Percentiles rank a stretch among this genome's conserved stretches.
phyloP scores from a whole-genome alignment of 345 rosid species.

The Boechera stricta region DNA sequence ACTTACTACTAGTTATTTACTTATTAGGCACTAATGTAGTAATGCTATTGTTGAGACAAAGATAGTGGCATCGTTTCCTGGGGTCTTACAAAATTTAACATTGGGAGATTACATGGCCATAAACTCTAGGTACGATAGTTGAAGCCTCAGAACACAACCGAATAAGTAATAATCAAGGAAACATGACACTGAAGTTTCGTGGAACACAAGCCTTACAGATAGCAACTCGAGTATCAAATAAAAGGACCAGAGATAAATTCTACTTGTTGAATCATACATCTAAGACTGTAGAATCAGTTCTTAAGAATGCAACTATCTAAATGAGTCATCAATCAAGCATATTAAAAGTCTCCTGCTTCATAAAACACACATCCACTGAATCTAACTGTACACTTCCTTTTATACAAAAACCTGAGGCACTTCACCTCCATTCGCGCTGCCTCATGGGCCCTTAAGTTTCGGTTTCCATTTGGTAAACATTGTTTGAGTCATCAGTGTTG shows the following conservation, averaged over 20 bases:
- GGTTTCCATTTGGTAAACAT: conserved; percentile 29
- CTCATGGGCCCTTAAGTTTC: conserved; percentile 3
- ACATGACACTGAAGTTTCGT: conserved; percentile 1
- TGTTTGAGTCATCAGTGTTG: conserved; percentile 19
- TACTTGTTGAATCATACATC: conserved; percentile 28
- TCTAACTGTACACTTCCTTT: conserved; percentile 35
- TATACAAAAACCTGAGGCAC: conserved; percentile 18
- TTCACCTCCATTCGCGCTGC: conserved; percentile 5
- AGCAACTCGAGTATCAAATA: conserved; percentile 3
- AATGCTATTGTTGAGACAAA: background rate
- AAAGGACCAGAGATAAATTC: background rate
- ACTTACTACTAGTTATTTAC: background rate
- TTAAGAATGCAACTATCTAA: conserved; percentile 26
- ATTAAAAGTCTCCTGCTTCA: conserved; percentile 20
- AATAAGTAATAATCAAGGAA: background rate
- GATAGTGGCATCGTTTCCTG: background rate
- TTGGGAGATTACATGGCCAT: background rate
- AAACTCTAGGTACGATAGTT: background rate
- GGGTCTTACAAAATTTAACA: background rate
- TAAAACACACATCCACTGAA: conserved; percentile 23
- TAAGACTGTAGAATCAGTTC: conserved; percentile 37
- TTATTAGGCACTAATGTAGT: background rate
- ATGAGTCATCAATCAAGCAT: conserved; percentile 29
- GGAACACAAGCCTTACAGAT: conserved; percentile 24
- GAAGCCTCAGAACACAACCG: background rate